phyloP scores from a whole-genome alignment of 2,329 filamentous ascomycete species.

The Coniochaeta sp. region DNA sequence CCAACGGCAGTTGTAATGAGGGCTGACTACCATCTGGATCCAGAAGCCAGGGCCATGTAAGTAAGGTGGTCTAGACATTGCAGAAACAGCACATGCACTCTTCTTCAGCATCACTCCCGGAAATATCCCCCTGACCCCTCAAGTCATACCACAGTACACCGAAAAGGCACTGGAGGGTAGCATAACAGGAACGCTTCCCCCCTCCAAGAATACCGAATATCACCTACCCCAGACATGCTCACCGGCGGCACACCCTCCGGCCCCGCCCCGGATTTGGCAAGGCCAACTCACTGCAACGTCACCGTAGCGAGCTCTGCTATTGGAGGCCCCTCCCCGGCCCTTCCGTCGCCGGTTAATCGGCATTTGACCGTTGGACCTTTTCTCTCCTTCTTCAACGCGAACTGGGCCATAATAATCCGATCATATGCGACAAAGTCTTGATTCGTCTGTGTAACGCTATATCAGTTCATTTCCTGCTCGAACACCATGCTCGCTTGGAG shows the following conservation, averaged over 20 bases:
- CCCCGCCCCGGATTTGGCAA: not conserved
- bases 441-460: slow-evolving; percentile 1
- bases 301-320: not conserved
- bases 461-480: not conserved
- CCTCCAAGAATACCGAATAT: not conserved
- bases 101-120: too few relatives aligned
- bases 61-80: not conserved
- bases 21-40: not conserved
- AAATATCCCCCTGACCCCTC: too few relatives aligned
- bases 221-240: not conserved
- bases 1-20: not conserved
- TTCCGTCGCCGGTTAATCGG: not conserved
- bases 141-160: too few relatives aligned
- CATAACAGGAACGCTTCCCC: not conserved
- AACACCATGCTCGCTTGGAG: not conserved
- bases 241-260: not conserved
- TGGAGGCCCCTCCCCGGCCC: not conserved
- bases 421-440: not conserved
- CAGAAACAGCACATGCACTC: too few relatives aligned
- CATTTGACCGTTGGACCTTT: not conserved
- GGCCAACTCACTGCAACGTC: not conserved
- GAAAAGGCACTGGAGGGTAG: too few relatives aligned
- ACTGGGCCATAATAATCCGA: not conserved
- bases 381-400: not conserved
- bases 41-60: not conserved